Evolutionary conservation across 2,329 filamentous ascomycete genomes (phyloP).

Genomic region (Colletotrichum filicis): DNA sequence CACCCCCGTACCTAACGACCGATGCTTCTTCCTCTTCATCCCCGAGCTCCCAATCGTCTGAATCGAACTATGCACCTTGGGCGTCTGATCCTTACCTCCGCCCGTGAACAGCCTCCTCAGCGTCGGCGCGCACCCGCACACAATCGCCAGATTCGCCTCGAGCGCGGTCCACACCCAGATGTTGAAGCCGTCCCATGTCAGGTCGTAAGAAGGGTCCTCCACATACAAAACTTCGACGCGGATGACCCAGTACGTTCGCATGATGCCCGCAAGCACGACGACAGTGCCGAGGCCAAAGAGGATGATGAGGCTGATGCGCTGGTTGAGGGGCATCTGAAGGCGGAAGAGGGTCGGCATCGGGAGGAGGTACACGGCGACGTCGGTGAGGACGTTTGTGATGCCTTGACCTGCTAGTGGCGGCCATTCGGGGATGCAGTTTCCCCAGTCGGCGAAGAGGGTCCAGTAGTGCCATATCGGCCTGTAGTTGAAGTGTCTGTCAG

Average conservation of each 20-base stretch:
- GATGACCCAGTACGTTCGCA: conserved; percentile 50
- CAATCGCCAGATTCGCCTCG: conserved; percentile 52
- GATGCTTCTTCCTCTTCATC: neutral
- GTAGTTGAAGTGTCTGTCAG: neutral
- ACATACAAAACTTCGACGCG: conserved; percentile 33
- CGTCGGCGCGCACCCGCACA: conserved; percentile 51
- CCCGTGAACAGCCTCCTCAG: conserved; percentile 40
- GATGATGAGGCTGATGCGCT: conserved; percentile 48
- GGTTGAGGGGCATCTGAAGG: conserved; percentile 45
- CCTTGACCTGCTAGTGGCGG: conserved; percentile 44
- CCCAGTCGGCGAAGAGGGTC: conserved; percentile 35
- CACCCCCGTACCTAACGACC: neutral
- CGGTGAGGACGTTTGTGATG: conserved; percentile 45
- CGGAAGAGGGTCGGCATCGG: conserved; percentile 48
- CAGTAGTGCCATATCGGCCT: conserved; percentile 43
- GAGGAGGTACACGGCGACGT: conserved; percentile 49
- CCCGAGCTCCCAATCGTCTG: neutral
- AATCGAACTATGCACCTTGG: neutral
- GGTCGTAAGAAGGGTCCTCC: conserved; percentile 47
- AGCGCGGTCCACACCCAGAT: conserved; percentile 56
- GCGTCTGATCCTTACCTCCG: neutral
- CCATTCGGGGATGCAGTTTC: conserved; percentile 44
- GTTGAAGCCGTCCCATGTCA: conserved; percentile 53
- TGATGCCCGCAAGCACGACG: conserved; percentile 48
- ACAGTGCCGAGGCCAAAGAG: conserved; percentile 50